These are phyloP conservation scores for Tagetes patula DNA, from an alignment of 129 eudicot species.

Conservation along the genomic window DNA sequence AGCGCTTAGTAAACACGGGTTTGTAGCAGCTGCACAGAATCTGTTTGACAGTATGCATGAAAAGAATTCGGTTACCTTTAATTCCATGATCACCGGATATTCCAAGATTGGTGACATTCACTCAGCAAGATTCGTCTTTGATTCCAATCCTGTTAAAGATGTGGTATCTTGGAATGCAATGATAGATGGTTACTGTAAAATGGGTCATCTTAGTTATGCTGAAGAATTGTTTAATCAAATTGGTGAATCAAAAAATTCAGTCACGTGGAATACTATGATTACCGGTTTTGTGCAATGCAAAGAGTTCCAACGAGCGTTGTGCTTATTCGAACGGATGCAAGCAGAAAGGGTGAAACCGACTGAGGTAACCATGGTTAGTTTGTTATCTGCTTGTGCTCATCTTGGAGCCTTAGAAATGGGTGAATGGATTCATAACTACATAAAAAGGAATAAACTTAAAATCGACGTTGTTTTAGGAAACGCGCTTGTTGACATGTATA, in stretches of 20 bases:
- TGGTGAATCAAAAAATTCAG: constrained; percentile 33
- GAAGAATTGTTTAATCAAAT: constrained; percentile 39
- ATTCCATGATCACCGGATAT: constrained; percentile 55
- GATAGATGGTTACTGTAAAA: constrained; percentile 49
- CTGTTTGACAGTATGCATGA: constrained; percentile 47
- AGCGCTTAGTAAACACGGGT: constrained; percentile 45
- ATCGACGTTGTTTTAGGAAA: constrained; percentile 51
- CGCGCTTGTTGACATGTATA: constrained; percentile 54
- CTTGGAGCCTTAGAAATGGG: constrained; percentile 57
- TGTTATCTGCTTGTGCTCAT: constrained; percentile 56
- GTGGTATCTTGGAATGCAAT: constrained; percentile 61
- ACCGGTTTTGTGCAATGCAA: constrained; percentile 47
- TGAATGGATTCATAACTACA: constrained; percentile 48
- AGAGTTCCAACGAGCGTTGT: constrained; percentile 42
- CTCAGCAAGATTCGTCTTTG: constrained; percentile 44
- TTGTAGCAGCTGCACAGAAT: constrained; percentile 36
- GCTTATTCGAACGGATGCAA: constrained; percentile 48
- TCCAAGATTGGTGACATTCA: constrained; percentile 43
- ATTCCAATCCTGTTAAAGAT: constrained; percentile 49
- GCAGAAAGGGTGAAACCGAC: constrained; percentile 45
- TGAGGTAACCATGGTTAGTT: constrained; percentile 58
- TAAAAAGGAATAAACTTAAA: constrained; percentile 33
- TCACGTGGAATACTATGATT: constrained; percentile 64
- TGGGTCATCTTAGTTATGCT: constrained; percentile 35
- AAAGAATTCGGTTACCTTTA: constrained; percentile 48